Evolutionary conservation across 106 monocot genomes (phyloP).

Genomic region (Phalaenopsis equestris): DNA sequence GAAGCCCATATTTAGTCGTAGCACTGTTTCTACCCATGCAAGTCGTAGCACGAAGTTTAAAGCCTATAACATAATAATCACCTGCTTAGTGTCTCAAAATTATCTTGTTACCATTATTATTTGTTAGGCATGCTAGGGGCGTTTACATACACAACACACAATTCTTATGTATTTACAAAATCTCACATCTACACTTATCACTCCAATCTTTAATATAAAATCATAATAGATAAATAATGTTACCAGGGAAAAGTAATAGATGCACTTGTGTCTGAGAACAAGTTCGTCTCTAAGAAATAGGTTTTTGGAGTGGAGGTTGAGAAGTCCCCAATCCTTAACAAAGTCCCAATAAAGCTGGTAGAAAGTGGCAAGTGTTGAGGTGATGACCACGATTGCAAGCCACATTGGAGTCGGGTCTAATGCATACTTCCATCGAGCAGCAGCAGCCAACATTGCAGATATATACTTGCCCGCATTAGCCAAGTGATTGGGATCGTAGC

Average conservation of each 20-base stretch:
- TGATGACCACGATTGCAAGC: constrained; percentile 39
- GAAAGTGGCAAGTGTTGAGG: constrained; percentile 56
- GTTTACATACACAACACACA: too few relatives aligned
- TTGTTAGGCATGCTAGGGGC: too few relatives aligned
- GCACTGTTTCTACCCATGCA: constrained; percentile 77
- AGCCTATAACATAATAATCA: constrained; percentile 20
- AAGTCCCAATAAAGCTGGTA: constrained; percentile 99
- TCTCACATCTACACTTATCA: too few relatives aligned
- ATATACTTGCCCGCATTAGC: constrained; percentile 90
- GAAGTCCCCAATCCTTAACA: constrained; percentile 93
- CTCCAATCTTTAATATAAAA: too few relatives aligned
- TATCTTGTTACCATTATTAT: not conserved
- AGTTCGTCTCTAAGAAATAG: constrained; percentile 75
- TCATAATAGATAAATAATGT: constrained; percentile 4
- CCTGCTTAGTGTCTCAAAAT: not conserved
- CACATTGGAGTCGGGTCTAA: constrained; percentile 46
- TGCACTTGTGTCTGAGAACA: constrained; percentile 59
- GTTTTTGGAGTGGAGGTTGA: constrained; percentile 48
- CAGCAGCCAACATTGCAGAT: constrained; percentile 88
- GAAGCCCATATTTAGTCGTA: constrained; percentile 34
- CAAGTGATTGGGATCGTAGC: constrained; percentile 72
- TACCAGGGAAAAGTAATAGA: constrained; percentile 87
- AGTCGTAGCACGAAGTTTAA: constrained; percentile 80
- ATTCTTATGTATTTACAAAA: too few relatives aligned
- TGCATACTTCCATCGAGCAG: constrained; percentile 65